Base-by-base conservation (phyloP, 441 rosid species). In the Syzygium syzygioides region DNA sequence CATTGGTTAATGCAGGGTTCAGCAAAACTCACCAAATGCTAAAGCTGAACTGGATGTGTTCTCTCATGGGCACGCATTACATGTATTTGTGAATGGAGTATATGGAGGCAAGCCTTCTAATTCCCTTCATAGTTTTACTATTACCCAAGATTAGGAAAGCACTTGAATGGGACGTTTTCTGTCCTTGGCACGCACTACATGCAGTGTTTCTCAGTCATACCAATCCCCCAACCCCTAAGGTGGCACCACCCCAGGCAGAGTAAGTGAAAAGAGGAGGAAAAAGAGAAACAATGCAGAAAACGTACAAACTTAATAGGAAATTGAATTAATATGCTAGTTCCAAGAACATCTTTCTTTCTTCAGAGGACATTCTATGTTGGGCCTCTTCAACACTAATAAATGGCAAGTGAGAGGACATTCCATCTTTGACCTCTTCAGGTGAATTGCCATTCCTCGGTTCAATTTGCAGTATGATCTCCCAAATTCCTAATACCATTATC, bases 21-120 rank as follows among this genome's bases (percentile, higher is more conserved):
- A 93, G 88, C 91, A 91, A 32, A 90, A 93, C 71, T 76, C 91
- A 26, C 80, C 94, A 34, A 79, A 91, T 89, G 85, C 94, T 88
- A 41, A 85, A 89, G 90, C 95, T 18, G 48, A 89, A 32, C 95
- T 97, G 87, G 91, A 90, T 79, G 95, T 93, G 88, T 90, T 88
- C 68, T 94, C 98, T 48, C 88, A 89, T 34, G 98, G 96, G 26
- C 98, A 96, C 90, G 93, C 92, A 92, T 87, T 94, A 57, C 94
- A 93, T 91, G 94, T 95, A 89, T 96, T 95, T 91, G 92, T 94
- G 59, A 95, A 97, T 89, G 93, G 92, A 85, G 87, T 20, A 79
- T 91, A 91, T 79, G 90, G 89, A 50, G 98, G 99, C 93, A 91
- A 88, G 89, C 88, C 88, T 50, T 20, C 34, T 34, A 30, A 7